Evolutionary conservation across 2,329 filamentous ascomycete species (phyloP).

Genomic region (Alternaria tenuissima): DNA sequence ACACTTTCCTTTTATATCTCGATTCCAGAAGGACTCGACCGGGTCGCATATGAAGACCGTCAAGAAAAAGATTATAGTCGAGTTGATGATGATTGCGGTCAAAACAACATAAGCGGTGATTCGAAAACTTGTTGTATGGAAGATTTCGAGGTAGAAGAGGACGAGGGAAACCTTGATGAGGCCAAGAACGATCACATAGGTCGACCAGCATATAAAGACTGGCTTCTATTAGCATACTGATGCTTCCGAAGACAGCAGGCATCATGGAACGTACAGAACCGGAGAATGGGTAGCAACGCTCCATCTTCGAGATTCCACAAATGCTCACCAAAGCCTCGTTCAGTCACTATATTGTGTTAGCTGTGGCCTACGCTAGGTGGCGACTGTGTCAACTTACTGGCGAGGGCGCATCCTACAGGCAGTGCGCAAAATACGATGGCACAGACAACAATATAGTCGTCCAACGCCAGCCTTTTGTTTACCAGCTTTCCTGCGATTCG

Average conservation of each 20-base stretch:
- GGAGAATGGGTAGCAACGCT: conserved; percentile 18
- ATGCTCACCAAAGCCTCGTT: conserved; percentile 36
- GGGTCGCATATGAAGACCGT: conserved; percentile 37
- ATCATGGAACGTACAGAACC: conserved; percentile 14
- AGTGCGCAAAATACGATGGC: conserved; percentile 27
- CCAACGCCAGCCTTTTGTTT: conserved; percentile 22
- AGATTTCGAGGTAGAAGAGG: conserved; percentile 42
- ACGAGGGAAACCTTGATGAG: conserved; percentile 39
- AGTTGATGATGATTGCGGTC: conserved; percentile 26
- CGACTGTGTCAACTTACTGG: conserved; percentile 22
- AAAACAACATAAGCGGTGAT: conserved; percentile 28
- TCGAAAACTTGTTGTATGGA: conserved; percentile 25
- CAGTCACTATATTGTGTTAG: conserved; percentile 26
- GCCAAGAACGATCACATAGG: conserved; percentile 31
- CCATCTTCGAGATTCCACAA: conserved; percentile 26
- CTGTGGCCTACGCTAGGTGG: neutral
- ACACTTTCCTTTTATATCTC: conserved; percentile 36
- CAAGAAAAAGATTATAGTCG: conserved; percentile 26
- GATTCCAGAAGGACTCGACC: conserved; percentile 37
- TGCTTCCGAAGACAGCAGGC: neutral
- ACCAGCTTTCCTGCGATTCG: conserved; percentile 26
- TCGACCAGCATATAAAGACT: conserved; percentile 33
- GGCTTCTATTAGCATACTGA: neutral
- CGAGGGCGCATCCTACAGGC: conserved; percentile 27
- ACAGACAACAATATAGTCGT: conserved; percentile 31